Evolutionary conservation across 2,329 filamentous ascomycete species (phyloP).

Genomic region (Balansia obtecta): DNA sequence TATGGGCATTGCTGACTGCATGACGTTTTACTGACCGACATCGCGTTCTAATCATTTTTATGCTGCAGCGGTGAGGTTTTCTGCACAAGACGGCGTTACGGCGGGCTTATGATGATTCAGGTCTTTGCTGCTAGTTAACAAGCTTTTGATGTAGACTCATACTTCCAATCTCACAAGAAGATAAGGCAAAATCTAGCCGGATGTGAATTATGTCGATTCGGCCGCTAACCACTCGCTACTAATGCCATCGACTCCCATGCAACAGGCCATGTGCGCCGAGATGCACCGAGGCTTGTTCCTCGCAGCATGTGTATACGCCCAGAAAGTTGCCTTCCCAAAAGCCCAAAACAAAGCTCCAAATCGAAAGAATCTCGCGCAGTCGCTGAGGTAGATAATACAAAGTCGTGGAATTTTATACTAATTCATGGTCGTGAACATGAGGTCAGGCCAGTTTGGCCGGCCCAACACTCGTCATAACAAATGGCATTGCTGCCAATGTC

Average conservation of each 20-base stretch:
- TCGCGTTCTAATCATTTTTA: neutral
- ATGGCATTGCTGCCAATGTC: constrained; percentile 3
- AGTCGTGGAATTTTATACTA: neutral
- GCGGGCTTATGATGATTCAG: neutral
- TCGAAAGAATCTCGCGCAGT: neutral
- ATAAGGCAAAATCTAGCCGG: neutral
- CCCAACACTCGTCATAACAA: neutral
- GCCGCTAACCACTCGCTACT: neutral
- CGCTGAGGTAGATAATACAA: constrained; percentile 6
- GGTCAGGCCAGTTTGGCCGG: neutral
- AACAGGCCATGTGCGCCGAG: neutral
- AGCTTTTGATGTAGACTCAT: neutral
- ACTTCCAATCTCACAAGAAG: too few species aligned
- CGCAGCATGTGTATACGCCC: neutral
- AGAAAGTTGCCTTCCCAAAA: neutral
- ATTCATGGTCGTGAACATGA: neutral
- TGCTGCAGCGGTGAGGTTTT: neutral
- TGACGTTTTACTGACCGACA: neutral
- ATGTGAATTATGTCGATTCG: neutral
- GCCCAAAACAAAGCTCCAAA: neutral
- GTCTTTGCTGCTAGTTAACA: neutral
- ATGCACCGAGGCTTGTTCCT: neutral
- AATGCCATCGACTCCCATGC: neutral
- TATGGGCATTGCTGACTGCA: neutral
- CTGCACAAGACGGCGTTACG: neutral